Conservation (phyloP, 441 rosid genomes). For the Raphanus hybrid region DNA sequence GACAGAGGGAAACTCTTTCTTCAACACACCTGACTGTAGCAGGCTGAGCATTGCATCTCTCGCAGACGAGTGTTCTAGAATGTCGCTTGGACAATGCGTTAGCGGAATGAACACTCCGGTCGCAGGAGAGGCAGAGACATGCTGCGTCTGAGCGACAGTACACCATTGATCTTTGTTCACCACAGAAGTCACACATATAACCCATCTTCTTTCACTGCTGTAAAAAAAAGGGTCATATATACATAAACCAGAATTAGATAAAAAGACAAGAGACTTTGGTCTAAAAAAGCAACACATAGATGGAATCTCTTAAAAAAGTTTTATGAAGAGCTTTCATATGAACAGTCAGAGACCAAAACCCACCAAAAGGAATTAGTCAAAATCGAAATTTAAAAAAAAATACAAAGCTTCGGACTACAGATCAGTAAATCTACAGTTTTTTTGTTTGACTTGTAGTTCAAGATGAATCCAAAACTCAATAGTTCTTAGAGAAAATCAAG, state of each 20-base stretch:
- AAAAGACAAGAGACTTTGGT: constrained; percentile 30
- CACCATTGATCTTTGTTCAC: constrained; percentile 86
- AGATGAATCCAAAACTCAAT: neutral
- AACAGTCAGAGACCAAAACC: constrained; percentile 22
- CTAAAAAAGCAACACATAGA: constrained; percentile 2
- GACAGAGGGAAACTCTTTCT: constrained; percentile 90
- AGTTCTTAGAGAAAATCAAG: neutral
- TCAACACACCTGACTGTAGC: constrained; percentile 79
- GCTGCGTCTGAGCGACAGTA: constrained; percentile 97
- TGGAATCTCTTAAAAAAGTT: neutral
- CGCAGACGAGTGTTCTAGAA: constrained; percentile 85
- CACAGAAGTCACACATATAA: constrained; percentile 90
- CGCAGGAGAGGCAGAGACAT: constrained; percentile 92
- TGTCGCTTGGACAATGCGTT: constrained; percentile 94
- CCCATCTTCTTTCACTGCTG: constrained; percentile 61
- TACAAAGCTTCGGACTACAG: constrained; percentile 21
- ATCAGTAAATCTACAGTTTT: constrained; percentile 34
- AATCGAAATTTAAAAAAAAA: neutral
- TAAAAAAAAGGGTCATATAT: neutral
- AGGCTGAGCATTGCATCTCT: constrained; percentile 88
- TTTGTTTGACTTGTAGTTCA: constrained; percentile 16
- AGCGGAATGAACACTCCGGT: constrained; percentile 91
- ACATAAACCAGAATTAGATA: neutral
- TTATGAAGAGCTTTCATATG: neutral
- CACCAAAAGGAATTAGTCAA: neutral